These are phyloP conservation scores for Penicillium roqueforti DNA, from an alignment of 495 filamentous ascomycete species.

Conservation along the genomic window DNA sequence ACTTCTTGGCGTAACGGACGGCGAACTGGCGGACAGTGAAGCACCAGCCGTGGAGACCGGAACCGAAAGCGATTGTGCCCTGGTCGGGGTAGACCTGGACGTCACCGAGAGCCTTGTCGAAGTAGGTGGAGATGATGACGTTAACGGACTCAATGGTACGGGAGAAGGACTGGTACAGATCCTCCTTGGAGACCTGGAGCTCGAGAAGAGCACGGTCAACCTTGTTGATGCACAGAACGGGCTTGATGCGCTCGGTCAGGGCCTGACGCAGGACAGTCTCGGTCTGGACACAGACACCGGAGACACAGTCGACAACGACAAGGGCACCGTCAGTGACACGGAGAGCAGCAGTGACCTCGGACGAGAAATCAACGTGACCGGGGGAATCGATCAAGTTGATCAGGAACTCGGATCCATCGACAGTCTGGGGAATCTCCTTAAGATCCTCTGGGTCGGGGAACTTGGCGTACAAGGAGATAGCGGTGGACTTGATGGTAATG, in stretches of 20 bases:
- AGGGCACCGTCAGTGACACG: slow-evolving; percentile 99
- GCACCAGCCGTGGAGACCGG: slow-evolving; percentile 99
- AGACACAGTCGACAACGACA: slow-evolving; percentile 98
- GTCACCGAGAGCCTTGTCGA: slow-evolving; percentile 94
- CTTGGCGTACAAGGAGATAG: slow-evolving; percentile 94
- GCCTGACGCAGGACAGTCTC: slow-evolving; percentile 99
- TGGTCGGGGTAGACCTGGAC: slow-evolving; percentile 95
- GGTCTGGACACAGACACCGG: slow-evolving; percentile 98
- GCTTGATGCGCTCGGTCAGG: slow-evolving; percentile 99
- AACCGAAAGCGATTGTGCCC: slow-evolving; percentile 98
- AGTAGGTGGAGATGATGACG: slow-evolving; percentile 98
- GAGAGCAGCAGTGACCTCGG: slow-evolving; percentile 97
- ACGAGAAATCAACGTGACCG: slow-evolving; percentile 99
- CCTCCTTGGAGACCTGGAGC: slow-evolving; percentile 96
- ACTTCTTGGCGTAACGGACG: slow-evolving; percentile 96
- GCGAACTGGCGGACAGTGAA: slow-evolving; percentile 99
- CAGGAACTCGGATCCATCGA: slow-evolving; percentile 91
- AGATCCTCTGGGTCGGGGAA: slow-evolving; percentile 79
- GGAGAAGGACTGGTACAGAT: slow-evolving; percentile 98
- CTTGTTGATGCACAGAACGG: slow-evolving; percentile 99
- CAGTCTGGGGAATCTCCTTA: slow-evolving; percentile 90
- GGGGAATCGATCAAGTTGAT: slow-evolving; percentile 99
- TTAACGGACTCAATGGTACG: slow-evolving; percentile 99
- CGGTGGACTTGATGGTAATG: slow-evolving; percentile 99
- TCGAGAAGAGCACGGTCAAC: slow-evolving; percentile 98